A percentile compares a stretch with the other conserved stretches of the same genome.
phyloP scores from a whole-genome alignment of 1,139 yeast species.

The Zygoascus meyerae region DNA sequence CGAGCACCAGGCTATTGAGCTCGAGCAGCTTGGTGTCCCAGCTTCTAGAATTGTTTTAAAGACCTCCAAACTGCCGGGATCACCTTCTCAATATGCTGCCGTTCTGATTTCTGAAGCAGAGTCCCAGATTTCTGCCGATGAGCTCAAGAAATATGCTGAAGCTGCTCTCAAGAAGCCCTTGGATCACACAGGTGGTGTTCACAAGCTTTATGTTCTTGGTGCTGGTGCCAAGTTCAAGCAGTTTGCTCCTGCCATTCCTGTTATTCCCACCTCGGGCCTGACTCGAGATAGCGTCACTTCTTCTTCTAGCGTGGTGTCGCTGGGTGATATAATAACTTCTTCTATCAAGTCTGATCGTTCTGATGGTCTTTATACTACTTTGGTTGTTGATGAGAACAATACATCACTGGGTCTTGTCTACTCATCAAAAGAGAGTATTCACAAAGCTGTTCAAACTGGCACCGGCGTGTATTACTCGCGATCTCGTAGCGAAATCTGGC shows the following conservation, averaged over 20 bases:
- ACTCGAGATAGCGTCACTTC: conserved; percentile 37
- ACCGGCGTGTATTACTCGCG: conserved; percentile 95
- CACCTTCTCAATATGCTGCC: conserved; percentile 7
- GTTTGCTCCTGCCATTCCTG: conserved; percentile 41
- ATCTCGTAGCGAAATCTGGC: conserved; percentile 76
- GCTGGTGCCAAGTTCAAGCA: conserved; percentile 13
- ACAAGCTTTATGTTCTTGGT: conserved; percentile 37
- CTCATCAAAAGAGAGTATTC: conserved; percentile 75
- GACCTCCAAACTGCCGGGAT: conserved; percentile 15
- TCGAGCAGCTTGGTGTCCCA: conserved; percentile 54
- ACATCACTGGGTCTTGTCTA: conserved; percentile 84
- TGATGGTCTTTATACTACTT: conserved; percentile 80
- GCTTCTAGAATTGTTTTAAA: conserved; percentile 48
- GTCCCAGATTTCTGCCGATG: neutral
- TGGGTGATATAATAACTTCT: conserved; percentile 50
- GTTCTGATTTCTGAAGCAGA: conserved; percentile 3
- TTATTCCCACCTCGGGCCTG: conserved; percentile 41
- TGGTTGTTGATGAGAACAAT: conserved; percentile 65
- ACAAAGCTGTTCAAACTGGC: conserved; percentile 71
- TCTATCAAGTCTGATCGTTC: conserved; percentile 71
- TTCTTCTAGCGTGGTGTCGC: conserved; percentile 33
- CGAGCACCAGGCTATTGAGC: conserved; percentile 33
- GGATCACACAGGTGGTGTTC: conserved; percentile 40
- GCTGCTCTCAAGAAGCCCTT: conserved; percentile 7
- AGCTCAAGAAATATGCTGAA: conserved; percentile 8